These are phyloP conservation scores for Naganishia liquefaciens DNA, from an alignment of 1,284 basidiomycete species.

Conservation along the genomic window DNA sequence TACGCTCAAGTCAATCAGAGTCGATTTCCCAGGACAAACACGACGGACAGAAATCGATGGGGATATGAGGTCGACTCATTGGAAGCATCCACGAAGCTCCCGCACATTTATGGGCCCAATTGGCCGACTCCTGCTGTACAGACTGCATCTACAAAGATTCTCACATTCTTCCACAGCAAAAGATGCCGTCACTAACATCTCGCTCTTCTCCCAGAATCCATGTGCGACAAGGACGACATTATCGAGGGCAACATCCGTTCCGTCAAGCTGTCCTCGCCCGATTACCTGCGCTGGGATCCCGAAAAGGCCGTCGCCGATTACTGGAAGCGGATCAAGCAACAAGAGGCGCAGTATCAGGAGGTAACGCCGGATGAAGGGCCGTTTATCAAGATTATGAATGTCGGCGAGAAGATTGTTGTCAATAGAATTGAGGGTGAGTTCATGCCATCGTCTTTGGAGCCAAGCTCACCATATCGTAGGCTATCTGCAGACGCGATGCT, in stretches of 20 bases:
- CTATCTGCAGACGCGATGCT: slow-evolving; percentile 69
- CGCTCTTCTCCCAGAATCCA: slow-evolving; percentile 62
- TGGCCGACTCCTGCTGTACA: background rate
- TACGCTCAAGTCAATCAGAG: too few species aligned
- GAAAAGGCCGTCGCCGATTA: slow-evolving; percentile 90
- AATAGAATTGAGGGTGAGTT: slow-evolving; percentile 64
- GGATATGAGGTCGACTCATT: too few species aligned
- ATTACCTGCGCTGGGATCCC: slow-evolving; percentile 90
- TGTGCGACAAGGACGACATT: slow-evolving; percentile 86
- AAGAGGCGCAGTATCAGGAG: slow-evolving; percentile 79
- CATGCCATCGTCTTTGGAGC: slow-evolving; percentile 8
- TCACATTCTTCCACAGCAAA: too few species aligned
- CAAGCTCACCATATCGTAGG: slow-evolving; percentile 37
- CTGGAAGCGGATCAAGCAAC: slow-evolving; percentile 80
- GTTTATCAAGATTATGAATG: slow-evolving; percentile 94
- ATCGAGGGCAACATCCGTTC: slow-evolving; percentile 92
- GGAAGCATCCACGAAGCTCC: too few species aligned
- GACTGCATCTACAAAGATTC: background rate
- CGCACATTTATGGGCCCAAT: background rate
- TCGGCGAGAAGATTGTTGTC: slow-evolving; percentile 89
- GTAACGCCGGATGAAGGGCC: slow-evolving; percentile 67
- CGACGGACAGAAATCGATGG: too few species aligned
- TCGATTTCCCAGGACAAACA: too few species aligned
- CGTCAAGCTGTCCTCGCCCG: slow-evolving; percentile 97
- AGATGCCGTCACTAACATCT: too few species aligned